Evolutionary conservation across 1,139 yeast species (phyloP), one percentile per base, ranked within the genome.

Genomic region (Yamadazyma pseudoaaseri): DNA sequence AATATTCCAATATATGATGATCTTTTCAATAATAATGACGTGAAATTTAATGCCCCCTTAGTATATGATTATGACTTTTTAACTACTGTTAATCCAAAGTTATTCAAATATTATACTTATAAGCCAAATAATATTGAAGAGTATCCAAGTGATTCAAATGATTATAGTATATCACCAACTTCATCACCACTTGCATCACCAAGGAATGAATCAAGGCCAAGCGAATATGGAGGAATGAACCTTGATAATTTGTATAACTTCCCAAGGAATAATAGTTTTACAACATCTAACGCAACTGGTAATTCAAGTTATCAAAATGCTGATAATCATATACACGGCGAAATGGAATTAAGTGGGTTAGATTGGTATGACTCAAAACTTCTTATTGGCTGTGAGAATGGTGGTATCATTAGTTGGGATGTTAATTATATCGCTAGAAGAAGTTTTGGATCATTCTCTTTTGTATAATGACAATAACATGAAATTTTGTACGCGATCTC

Each of bases 1-100:
- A 36, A 38, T 20, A 14, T 48, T 14, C 37, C 44, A 6, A 41
- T 51, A 20, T 48, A 45, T 28, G 48, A 42, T n/a, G 45, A 45
- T 26, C 22, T 31, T 9, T 37, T 37, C 16, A 20, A 26, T 6
- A 17, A 37, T 8, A 26, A 31, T 13, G 27, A 32, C 12, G 32
- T 38, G 5, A 36, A 42, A 14, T 61, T 61, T 45, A 58, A 66
- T 2, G 68, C 69, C 0, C 74, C 76, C 6, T 52, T 70, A 44
- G 74, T 70, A 16, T 70, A 67, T 43, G 75, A 68, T 48, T 67
- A 65, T 42, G 64, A 64, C 32, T 69, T 68, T 38, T 48, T 69
- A 24, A 54, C 66, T n/a, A 54, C 59, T 36, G 53, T 48, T 16
- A 65, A 65, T 41, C 70, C 73, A 6, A 62, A 58, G 37, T 45